Base-by-base conservation (phyloP, 2,329 filamentous ascomycete species). In the Fusarium secorum region DNA sequence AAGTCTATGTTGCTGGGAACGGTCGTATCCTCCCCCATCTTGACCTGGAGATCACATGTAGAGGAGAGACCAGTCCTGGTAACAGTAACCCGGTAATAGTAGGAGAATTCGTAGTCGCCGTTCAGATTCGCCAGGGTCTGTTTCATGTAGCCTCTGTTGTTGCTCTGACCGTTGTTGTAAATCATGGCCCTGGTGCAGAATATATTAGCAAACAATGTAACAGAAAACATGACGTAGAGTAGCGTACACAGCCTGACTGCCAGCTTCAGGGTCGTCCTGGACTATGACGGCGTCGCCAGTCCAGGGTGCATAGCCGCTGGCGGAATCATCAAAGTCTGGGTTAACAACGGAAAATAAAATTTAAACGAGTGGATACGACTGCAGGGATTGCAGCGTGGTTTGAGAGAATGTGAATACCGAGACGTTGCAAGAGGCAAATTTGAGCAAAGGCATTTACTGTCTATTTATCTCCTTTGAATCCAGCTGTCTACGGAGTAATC, bases 221-320 rank as follows among this genome's bases (percentile, higher is more conserved):
- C 11, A 8, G 3, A 10, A 5, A 32, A 3, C 13, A 6, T 14
- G 1, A 14, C 1, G 0, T 20, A 10, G 42, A 26, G 5, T 1
- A 33, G 3, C 55, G 8, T 52, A 59, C 45, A 52, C 3, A n/a
- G 35, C 56, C 10, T 15, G 7, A 17, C 3, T 4, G 10, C 45
- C 28, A 15, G 45, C 15, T 28, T 59, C 45, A 11, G 56, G 18
- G 3, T 33, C 11, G 3, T 2, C 15, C 4, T 49, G 3, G 2
- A 9, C 13, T 11, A 52, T 1, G 4, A 15, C 2, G 4, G 6
- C 28, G 20, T 20, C 0, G 22, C 35, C 28, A 0, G 44, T 51
- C 55, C 35, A 59, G 8, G 45, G 55, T 13, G 11, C 4, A 0
- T 8, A 5, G 15, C 36, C 7, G 26, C 11, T 10, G 20, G 2